These are phyloP conservation scores for Umbelopsis sp. DNA, from an alignment of 371 early-diverging fungal species.

Conservation along the genomic window DNA sequence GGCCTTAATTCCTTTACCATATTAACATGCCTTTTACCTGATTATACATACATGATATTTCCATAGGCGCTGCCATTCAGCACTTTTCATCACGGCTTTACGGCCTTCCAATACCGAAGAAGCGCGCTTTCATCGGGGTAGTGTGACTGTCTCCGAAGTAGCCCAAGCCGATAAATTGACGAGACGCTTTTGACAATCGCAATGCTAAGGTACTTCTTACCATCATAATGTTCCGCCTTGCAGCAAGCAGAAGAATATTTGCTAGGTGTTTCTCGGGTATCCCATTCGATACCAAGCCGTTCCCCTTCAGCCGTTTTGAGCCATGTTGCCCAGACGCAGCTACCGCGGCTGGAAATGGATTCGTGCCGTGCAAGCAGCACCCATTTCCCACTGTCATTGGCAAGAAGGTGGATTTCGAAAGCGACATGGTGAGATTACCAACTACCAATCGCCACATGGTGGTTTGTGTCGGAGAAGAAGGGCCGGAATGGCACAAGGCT, in stretches of 20 bases:
- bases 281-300: conserved; percentile 45
- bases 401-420: conserved; percentile 42
- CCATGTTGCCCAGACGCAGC: conserved; percentile 45
- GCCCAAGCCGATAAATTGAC: too few relatives aligned
- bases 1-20: too few relatives aligned
- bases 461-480: conserved; percentile 45
- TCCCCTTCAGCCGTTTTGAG: conserved; percentile 46
- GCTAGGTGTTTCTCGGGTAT: conserved; percentile 18
- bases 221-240: neutral
- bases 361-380: conserved; percentile 44
- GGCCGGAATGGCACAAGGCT: conserved; percentile 44
- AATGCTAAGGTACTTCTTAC: too few relatives aligned
- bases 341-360: conserved; percentile 34
- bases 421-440: conserved; percentile 26
- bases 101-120: too few relatives aligned
- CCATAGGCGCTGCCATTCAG: too few relatives aligned
- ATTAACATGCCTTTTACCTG: too few relatives aligned
- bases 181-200: too few relatives aligned
- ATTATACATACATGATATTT: too few relatives aligned
- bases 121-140: too few relatives aligned
- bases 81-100: too few relatives aligned
- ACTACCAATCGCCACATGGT: conserved; percentile 39
- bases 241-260: neutral
- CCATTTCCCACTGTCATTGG: conserved; percentile 49
- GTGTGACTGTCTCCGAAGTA: too few relatives aligned